Conservation (phyloP, 495 filamentous ascomycete genomes). For the Zalerion maritima region DNA sequence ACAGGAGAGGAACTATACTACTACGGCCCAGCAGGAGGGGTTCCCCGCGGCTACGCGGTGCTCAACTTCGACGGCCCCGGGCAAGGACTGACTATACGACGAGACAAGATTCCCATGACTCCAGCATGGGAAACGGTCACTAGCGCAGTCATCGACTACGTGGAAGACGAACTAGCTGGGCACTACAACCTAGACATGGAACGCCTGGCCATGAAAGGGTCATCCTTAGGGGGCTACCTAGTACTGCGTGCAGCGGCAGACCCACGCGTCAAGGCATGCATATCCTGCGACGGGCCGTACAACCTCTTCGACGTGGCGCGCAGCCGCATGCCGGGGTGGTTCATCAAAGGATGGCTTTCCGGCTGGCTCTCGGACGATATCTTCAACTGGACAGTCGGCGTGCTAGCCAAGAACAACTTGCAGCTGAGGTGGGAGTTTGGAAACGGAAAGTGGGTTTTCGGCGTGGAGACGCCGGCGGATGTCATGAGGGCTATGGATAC, state of each 20-base stretch:
- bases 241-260: conserved; percentile 24
- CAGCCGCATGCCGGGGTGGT: conserved; percentile 14
- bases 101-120: conserved; percentile 16
- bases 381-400: conserved; percentile 10
- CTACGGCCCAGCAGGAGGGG: conserved; percentile 10
- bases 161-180: conserved; percentile 4
- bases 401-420: conserved; percentile 9
- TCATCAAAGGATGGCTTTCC: conserved; percentile 12
- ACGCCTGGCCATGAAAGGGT: conserved; percentile 24
- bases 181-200: conserved; percentile 27
- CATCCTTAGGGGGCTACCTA: conserved; percentile 31
- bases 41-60: conserved; percentile 28
- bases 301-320: conserved; percentile 19
- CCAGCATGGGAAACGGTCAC: conserved; percentile 20
- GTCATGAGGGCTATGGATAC: conserved; percentile 11
- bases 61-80: conserved; percentile 36
- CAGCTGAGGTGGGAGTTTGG: conserved; percentile 23
- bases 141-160: conserved; percentile 19
- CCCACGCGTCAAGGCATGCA: conserved; percentile 29
- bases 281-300: conserved; percentile 28
- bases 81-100: conserved; percentile 26
- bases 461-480: conserved; percentile 9
- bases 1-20: conserved; percentile 34
- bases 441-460: conserved; percentile 9
- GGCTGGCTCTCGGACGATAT: conserved; percentile 20